Evolutionary conservation across 2,329 filamentous ascomycete species (phyloP).

Genomic region (Karstenula rhodostoma): DNA sequence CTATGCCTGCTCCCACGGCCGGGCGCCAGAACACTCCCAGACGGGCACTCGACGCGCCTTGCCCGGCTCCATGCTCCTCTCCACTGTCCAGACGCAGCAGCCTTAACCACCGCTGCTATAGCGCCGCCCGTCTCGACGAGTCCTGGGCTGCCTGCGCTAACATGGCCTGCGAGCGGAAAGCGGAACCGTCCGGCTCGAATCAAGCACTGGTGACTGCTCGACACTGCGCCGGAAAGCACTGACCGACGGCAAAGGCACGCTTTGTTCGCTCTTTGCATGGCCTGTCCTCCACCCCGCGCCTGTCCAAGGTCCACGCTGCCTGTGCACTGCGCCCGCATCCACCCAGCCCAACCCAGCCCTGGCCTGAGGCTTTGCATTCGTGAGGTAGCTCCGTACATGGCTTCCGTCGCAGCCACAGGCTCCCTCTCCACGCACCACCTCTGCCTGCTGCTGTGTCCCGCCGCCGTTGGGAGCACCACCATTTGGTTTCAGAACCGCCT

Average conservation of each 20-base stretch:
- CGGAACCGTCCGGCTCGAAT: conserved; percentile 42
- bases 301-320: conserved; percentile 39
- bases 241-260: conserved; percentile 31
- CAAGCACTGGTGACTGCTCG: conserved; percentile 21
- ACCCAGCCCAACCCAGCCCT: conserved; percentile 29
- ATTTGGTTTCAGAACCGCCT: conserved; percentile 44
- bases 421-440: conserved; percentile 40
- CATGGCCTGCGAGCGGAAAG: conserved; percentile 40
- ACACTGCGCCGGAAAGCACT: conserved; percentile 25
- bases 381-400: conserved; percentile 25
- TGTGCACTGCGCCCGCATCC: conserved; percentile 38
- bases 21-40: conserved; percentile 31
- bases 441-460: conserved; percentile 45
- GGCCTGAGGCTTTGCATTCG: not conserved
- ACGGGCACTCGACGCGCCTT: conserved; percentile 20
- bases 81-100: conserved; percentile 14
- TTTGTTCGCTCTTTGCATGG: conserved; percentile 37
- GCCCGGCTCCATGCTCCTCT: conserved; percentile 4
- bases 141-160: conserved; percentile 26
- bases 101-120: conserved; percentile 10
- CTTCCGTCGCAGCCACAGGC: conserved; percentile 37
- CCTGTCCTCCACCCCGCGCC: conserved; percentile 30
- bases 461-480: conserved; percentile 34
- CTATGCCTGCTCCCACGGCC: conserved; percentile 30
- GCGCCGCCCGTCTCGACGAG: not conserved